phyloP scores from a whole-genome alignment of 305 asterid genomes.

The Caryopteris hybrid region DNA sequence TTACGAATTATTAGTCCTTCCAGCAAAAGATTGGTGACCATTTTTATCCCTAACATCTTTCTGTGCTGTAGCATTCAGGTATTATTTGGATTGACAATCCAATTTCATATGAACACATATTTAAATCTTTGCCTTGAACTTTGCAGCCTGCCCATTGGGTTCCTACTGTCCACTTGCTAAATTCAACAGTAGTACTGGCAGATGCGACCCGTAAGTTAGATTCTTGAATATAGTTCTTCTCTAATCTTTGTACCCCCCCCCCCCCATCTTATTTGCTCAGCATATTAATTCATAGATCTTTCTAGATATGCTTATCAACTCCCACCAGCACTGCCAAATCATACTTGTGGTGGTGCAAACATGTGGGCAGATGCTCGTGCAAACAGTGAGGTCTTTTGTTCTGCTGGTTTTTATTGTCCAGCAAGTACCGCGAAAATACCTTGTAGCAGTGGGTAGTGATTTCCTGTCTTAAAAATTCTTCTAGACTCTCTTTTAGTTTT shows the following conservation, averaged over 20 bases:
- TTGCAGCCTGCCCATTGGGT: constrained; percentile 95
- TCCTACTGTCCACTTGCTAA: constrained; percentile 84
- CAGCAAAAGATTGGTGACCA: too few species aligned
- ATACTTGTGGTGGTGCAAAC: constrained; percentile 95
- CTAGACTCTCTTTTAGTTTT: background rate
- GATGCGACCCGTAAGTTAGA: constrained; percentile 81
- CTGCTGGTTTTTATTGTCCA: constrained; percentile 89
- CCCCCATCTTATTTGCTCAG: background rate
- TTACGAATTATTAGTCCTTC: background rate
- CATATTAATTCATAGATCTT: constrained; percentile 19
- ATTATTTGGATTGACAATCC: background rate
- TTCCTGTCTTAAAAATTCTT: constrained; percentile 12
- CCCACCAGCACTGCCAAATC: constrained; percentile 56
- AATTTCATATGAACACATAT: background rate
- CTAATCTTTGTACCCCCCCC: constrained; percentile 1
- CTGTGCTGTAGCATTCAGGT: background rate
- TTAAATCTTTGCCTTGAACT: constrained; percentile 12
- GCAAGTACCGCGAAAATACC: constrained; percentile 46
- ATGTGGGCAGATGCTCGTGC: constrained; percentile 71
- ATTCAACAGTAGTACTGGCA: constrained; percentile 44
- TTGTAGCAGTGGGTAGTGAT: constrained; percentile 75
- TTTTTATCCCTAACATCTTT: too few species aligned
- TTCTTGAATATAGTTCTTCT: constrained; percentile 10
- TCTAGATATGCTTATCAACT: constrained; percentile 76
- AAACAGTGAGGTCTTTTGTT: constrained; percentile 64